Conservation (phyloP, 176 grass and related monocot species). For the Cenchrus fungigraminus region DNA sequence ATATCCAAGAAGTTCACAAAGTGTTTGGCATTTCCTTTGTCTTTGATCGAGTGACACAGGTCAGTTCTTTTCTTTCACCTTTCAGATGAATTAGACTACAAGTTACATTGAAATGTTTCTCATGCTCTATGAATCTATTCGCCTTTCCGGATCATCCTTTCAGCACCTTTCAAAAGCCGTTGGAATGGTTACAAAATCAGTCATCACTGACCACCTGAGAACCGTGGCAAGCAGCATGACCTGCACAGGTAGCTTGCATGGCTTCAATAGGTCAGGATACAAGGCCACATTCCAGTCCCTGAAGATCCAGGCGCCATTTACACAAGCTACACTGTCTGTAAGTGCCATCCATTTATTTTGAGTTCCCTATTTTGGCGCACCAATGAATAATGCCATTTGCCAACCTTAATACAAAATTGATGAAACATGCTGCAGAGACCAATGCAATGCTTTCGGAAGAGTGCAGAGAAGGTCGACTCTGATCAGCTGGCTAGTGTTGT, state of each 20-base stretch:
- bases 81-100: slow-evolving; percentile 27
- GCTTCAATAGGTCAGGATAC: slow-evolving; percentile 60
- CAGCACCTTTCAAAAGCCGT: slow-evolving; percentile 63
- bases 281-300: slow-evolving; percentile 56
- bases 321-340: slow-evolving; percentile 61
- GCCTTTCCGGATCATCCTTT: slow-evolving; percentile 11
- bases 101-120: slow-evolving; percentile 14
- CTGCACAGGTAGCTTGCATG: slow-evolving; percentile 58
- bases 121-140: slow-evolving; percentile 1
- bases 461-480: slow-evolving; percentile 57
- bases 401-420: slow-evolving; percentile 4
- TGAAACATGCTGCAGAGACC: slow-evolving; percentile 49
- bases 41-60: slow-evolving; percentile 55
- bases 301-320: slow-evolving; percentile 69
- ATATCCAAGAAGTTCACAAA: slow-evolving; percentile 55
- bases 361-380: slow-evolving; percentile 17
- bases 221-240: slow-evolving; percentile 72
- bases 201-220: slow-evolving; percentile 61
- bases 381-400: neutral
- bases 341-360: slow-evolving; percentile 33
- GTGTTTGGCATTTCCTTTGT: slow-evolving; percentile 59
- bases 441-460: slow-evolving; percentile 59
- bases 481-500: slow-evolving; percentile 64
- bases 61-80: slow-evolving; percentile 30
- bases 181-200: slow-evolving; percentile 58